phyloP scores from a whole-genome alignment of 768 basidiomycete species.

The Dacryopinax primogenitus region DNA sequence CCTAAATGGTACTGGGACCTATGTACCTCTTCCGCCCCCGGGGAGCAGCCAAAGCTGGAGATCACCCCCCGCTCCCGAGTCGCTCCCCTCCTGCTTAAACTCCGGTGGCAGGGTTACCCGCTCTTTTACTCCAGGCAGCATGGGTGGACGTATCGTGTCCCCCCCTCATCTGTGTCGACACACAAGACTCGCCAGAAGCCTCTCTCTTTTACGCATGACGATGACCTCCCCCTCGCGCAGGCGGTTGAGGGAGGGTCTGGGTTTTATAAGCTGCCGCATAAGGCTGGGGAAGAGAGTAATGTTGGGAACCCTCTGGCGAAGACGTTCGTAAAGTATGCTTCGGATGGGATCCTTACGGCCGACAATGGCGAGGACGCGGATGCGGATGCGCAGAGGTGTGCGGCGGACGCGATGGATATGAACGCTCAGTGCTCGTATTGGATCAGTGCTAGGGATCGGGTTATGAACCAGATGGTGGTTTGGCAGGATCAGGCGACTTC shows the following conservation, averaged over 20 bases:
- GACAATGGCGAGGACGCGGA: conserved; percentile 15
- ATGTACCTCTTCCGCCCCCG: conserved; percentile 23
- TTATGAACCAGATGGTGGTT: conserved; percentile 84
- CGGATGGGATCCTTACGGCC: conserved; percentile 64
- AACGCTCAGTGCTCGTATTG: conserved; percentile 94
- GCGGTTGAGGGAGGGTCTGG: conserved; percentile 41
- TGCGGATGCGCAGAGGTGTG: conserved; percentile 37
- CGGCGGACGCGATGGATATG: conserved; percentile 75
- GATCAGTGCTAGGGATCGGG: conserved; percentile 87
- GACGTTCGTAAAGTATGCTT: conserved; percentile 75
- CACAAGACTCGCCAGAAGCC: conserved; percentile 37
- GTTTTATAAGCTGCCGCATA: conserved; percentile 92
- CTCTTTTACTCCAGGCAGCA: conserved; percentile 74
- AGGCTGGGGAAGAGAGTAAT: conserved; percentile 86
- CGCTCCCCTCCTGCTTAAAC: conserved; percentile 68
- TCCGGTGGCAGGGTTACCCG: conserved; percentile 81
- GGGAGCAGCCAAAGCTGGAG: conserved; percentile 57
- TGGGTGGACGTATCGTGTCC: conserved; percentile 84
- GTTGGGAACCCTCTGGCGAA: conserved; percentile 89
- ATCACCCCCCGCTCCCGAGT: conserved; percentile 72
- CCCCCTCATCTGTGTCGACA: conserved; percentile 20
- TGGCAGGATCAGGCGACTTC: conserved; percentile 44
- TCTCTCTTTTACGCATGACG: conserved; percentile 48
- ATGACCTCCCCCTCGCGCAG: conserved; percentile 42
- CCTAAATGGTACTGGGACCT: conserved; percentile 97